Percentiles rank a stretch among this genome's conserved stretches.
phyloP scores from a whole-genome alignment of 2,329 filamentous ascomycete genomes.

The Trichophyton benhamiae region DNA sequence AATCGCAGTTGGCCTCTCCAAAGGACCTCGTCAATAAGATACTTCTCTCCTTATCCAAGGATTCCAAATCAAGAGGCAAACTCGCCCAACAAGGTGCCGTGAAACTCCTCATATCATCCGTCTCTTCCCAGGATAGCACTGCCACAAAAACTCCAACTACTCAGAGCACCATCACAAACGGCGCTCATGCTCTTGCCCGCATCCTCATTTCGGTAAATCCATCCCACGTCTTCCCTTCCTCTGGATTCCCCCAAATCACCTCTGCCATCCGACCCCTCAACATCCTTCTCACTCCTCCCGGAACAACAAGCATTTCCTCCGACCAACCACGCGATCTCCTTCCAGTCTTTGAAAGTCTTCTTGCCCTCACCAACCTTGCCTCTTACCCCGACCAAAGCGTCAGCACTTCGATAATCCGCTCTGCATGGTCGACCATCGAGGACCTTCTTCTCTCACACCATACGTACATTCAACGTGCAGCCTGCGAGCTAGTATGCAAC shows the following conservation, averaged over 20 bases:
- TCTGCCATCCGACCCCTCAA: slow-evolving; percentile 74
- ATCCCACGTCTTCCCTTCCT: slow-evolving; percentile 66
- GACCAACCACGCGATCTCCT: slow-evolving; percentile 60
- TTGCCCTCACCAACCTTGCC: slow-evolving; percentile 88
- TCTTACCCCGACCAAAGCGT: slow-evolving; percentile 40
- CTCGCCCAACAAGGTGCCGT: slow-evolving; percentile 91
- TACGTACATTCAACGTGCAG: slow-evolving; percentile 62
- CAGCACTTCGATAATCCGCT: slow-evolving; percentile 60
- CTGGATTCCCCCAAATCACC: slow-evolving; percentile 57
- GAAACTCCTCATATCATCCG: slow-evolving; percentile 66
- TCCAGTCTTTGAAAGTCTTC: slow-evolving; percentile 77
- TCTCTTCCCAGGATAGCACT: slow-evolving; percentile 27
- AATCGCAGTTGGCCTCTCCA: slow-evolving; percentile 53
- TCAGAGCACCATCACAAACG: slow-evolving; percentile 39
- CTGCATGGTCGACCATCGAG: slow-evolving; percentile 64
- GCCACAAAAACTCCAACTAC: slow-evolving; percentile 28
- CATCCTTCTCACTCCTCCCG: slow-evolving; percentile 56
- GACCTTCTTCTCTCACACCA: slow-evolving; percentile 72
- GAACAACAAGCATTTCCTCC: slow-evolving; percentile 40
- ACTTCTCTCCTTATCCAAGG: slow-evolving; percentile 62
- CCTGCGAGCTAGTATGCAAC: slow-evolving; percentile 85
- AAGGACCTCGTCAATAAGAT: slow-evolving; percentile 61
- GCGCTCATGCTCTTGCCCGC: slow-evolving; percentile 69
- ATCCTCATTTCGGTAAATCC: slow-evolving; percentile 82
- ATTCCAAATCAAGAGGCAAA: slow-evolving; percentile 59